phyloP scores from a whole-genome alignment of 768 basidiomycete genomes.

The Psilocybe cubensis region DNA sequence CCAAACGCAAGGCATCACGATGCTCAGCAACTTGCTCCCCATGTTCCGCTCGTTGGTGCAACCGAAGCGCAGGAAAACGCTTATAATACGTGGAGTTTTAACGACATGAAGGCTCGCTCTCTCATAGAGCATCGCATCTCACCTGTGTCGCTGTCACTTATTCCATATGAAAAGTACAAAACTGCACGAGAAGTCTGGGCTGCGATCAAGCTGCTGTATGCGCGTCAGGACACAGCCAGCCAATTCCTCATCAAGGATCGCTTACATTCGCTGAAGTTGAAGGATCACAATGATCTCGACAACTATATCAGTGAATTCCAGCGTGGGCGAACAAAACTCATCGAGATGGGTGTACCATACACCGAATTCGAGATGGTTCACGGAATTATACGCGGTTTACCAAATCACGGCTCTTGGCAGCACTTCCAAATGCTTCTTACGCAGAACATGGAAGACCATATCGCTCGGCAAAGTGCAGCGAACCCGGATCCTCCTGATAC shows the following conservation, averaged over 20 bases:
- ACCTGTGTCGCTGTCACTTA: not conserved
- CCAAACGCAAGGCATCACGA: not conserved
- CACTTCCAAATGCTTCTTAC: not conserved
- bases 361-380: constrained; percentile 13
- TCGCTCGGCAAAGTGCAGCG: not conserved
- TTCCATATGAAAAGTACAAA: constrained; percentile 1
- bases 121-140: constrained; percentile 7
- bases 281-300: constrained; percentile 11
- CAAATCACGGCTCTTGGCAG: not conserved
- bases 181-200: constrained; percentile 11
- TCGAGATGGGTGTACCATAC: not conserved
- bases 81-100: constrained; percentile 8
- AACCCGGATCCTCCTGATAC: constrained; percentile 9
- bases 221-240: constrained; percentile 4
- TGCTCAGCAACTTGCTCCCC: not conserved
- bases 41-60: not conserved
- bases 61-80: constrained; percentile 3
- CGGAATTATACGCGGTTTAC: constrained; percentile 7
- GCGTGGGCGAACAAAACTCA: not conserved
- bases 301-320: constrained; percentile 9
- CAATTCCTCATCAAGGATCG: constrained; percentile 11
- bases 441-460: not conserved
- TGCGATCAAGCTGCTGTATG: constrained; percentile 1
- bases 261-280: constrained; percentile 3
- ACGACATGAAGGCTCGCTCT: constrained; percentile 7